These are phyloP conservation scores for Fusarium duplospermum DNA, from an alignment of 2,329 filamentous ascomycete genomes.

Conservation along the genomic window DNA sequence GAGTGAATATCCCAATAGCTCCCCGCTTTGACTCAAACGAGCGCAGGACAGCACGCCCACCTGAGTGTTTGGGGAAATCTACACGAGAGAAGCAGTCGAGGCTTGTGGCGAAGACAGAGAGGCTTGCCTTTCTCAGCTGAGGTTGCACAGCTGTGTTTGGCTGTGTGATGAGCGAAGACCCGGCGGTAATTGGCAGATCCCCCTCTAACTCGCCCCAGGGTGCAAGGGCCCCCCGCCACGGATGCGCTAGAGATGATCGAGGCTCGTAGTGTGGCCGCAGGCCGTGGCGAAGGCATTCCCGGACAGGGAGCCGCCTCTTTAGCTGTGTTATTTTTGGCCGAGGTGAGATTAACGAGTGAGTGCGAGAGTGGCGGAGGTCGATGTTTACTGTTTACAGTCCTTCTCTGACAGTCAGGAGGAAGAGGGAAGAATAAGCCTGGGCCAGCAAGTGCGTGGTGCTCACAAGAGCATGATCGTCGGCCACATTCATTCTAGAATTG, in stretches of 20 bases:
- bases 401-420: background rate
- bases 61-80: background rate
- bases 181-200: constrained; percentile 7
- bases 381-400: background rate
- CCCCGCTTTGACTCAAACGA: background rate
- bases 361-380: background rate
- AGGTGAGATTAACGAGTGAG: constrained; percentile 1
- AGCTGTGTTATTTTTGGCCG: constrained; percentile 32
- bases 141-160: constrained; percentile 1
- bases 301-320: background rate
- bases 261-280: constrained; percentile 24
- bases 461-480: background rate
- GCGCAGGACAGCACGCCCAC: background rate
- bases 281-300: constrained; percentile 29
- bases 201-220: constrained; percentile 9
- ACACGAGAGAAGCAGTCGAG: background rate
- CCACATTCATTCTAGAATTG: constrained; percentile 17
- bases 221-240: constrained; percentile 11
- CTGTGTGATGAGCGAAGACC: constrained; percentile 3
- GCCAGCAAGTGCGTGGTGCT: background rate
- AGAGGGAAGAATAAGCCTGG: background rate
- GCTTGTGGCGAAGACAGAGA: constrained; percentile 3
- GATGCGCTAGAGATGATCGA: constrained; percentile 19
- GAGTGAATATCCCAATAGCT: background rate
- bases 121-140: constrained; percentile 13